Percentiles rank a stretch among this genome's conserved stretches.
These are phyloP conservation scores for Byssothecium circinans DNA, from an alignment of 2,329 filamentous ascomycete species.

Conservation along the genomic window DNA sequence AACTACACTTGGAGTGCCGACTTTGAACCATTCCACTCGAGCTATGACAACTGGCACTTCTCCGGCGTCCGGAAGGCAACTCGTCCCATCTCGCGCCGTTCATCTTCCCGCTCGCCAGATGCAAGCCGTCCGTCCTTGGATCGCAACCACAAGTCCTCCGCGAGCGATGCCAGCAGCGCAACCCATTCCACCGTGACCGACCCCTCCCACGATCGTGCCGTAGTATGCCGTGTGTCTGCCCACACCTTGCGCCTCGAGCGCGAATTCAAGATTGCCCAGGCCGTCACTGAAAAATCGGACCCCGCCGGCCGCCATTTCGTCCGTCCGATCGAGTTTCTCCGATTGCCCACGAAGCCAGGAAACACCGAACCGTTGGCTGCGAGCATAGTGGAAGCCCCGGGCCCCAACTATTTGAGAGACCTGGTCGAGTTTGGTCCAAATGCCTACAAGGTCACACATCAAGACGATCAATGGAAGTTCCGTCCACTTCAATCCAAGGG, in stretches of 20 bases:
- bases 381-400: conserved; percentile 78
- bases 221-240: conserved; percentile 80
- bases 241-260: conserved; percentile 83
- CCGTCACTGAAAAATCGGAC: conserved; percentile 70
- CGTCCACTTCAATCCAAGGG: conserved; percentile 41
- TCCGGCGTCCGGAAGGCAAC: conserved; percentile 42
- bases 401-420: conserved; percentile 70
- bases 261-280: conserved; percentile 80
- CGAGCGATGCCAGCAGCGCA: conserved; percentile 31
- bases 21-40: conserved; percentile 52
- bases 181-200: conserved; percentile 55
- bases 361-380: conserved; percentile 73
- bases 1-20: conserved; percentile 46
- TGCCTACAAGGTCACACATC: conserved; percentile 38
- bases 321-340: conserved; percentile 76
- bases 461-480: conserved; percentile 20
- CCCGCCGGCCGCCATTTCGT: conserved; percentile 75
- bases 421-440: conserved; percentile 75
- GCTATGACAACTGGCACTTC: conserved; percentile 83
- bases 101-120: conserved; percentile 33
- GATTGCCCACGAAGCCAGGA: conserved; percentile 67
- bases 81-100: conserved; percentile 26
- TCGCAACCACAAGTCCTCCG: conserved; percentile 37
- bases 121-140: conserved; percentile 28
- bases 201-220: conserved; percentile 52